phyloP scores from a whole-genome alignment of 192 early-diverging fungal genomes.

The Umbelopsis vinacea region DNA sequence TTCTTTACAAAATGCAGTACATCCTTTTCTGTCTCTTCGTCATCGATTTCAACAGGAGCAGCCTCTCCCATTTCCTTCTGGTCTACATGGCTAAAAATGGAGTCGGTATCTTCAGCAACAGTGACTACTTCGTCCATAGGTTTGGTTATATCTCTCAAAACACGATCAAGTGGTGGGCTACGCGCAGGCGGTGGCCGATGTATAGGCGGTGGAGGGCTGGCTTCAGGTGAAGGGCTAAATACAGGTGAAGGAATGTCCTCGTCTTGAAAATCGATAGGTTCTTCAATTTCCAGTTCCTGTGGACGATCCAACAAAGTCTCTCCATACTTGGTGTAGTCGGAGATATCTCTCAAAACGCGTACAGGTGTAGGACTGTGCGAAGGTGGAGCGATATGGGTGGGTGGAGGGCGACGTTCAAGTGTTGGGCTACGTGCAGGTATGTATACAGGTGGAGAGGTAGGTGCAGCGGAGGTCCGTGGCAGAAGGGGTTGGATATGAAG shows the following conservation, averaged over 20 bases:
- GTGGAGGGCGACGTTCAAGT: background rate
- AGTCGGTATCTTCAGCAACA: too few species aligned
- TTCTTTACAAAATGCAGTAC: background rate
- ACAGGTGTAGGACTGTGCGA: conserved; percentile 2
- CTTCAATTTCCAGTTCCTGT: background rate
- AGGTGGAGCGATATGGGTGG: background rate
- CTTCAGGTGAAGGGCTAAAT: too few species aligned
- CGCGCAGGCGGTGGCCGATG: too few species aligned
- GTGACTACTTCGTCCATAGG: too few species aligned
- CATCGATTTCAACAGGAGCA: background rate
- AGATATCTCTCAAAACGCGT: conserved; percentile 2
- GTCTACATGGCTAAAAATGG: too few species aligned
- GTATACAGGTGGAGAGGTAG: too few species aligned
- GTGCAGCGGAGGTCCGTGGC: too few species aligned
- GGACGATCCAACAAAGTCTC: background rate
- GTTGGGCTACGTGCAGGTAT: background rate
- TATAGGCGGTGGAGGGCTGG: too few species aligned
- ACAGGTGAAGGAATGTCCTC: too few species aligned
- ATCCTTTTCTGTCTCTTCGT: background rate
- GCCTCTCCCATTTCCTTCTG: background rate
- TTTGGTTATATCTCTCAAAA: background rate
- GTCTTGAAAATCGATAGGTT: background rate
- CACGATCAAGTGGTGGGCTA: background rate
- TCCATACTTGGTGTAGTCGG: conserved; percentile 3
- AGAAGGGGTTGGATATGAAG: background rate